A percentile compares a stretch with the other conserved stretches of the same genome.
Conservation (phyloP, 495 filamentous ascomycete species). For the Thermothielavioides terrestris region DNA sequence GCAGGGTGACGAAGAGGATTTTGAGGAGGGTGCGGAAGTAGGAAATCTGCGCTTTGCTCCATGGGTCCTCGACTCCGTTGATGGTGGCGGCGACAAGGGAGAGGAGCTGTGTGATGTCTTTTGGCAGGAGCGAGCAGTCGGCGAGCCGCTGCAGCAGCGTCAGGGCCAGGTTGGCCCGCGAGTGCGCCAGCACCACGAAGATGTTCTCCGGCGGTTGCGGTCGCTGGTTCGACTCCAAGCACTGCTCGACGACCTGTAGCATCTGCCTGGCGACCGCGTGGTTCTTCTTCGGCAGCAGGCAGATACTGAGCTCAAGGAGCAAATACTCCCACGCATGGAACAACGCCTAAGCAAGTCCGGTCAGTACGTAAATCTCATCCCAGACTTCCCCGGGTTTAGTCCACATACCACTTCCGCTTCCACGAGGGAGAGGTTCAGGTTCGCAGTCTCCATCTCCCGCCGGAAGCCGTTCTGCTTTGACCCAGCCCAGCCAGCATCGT, state of each 20-base stretch:
- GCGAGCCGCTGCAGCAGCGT: conserved; percentile 68
- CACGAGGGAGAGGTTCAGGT: conserved; percentile 81
- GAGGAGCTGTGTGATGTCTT: conserved; percentile 56
- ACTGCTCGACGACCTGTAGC: conserved; percentile 58
- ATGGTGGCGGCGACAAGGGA: conserved; percentile 59
- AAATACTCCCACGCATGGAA: conserved; percentile 86
- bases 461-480: conserved; percentile 59
- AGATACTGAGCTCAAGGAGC: conserved; percentile 69
- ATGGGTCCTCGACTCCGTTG: conserved; percentile 52
- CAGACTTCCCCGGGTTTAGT: neutral
- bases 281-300: conserved; percentile 53
- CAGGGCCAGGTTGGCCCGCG: conserved; percentile 65
- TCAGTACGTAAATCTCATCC: conserved; percentile 17
- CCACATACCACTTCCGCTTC: conserved; percentile 79
- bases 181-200: conserved; percentile 61
- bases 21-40: conserved; percentile 79
- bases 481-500: conserved; percentile 68
- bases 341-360: conserved; percentile 52
- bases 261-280: conserved; percentile 54
- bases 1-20: conserved; percentile 74
- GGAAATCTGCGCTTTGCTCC: conserved; percentile 50
- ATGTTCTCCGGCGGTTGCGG: conserved; percentile 59
- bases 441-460: conserved; percentile 73
- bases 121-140: conserved; percentile 48
- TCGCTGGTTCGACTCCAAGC: conserved; percentile 60